A percentile compares a stretch with the other conserved stretches of the same genome.
Conservation (phyloP, 2,329 filamentous ascomycete genomes). For the Paracoccidioides lutzii region DNA sequence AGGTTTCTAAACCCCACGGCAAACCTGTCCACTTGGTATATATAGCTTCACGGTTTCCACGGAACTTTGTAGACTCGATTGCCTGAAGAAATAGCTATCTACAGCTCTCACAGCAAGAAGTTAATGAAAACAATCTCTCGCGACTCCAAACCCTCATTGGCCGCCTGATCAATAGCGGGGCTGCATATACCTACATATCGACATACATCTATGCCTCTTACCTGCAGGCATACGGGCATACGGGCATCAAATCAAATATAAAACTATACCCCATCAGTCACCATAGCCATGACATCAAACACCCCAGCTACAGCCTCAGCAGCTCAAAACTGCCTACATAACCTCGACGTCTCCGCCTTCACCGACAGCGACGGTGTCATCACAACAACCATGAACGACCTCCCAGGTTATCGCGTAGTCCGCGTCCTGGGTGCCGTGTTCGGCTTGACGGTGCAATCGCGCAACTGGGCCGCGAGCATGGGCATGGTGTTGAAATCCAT, state of each 20-base stretch:
- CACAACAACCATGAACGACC: constrained; percentile 51
- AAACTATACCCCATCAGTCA: not conserved
- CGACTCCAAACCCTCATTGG: not conserved
- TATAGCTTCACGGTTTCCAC: not conserved
- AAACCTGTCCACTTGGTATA: not conserved
- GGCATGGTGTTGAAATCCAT: constrained; percentile 45
- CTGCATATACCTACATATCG: too few relatives aligned
- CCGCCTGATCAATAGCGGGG: not conserved
- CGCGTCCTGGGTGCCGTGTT: constrained; percentile 47
- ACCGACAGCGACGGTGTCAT: constrained; percentile 50
- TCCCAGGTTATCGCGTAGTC: constrained; percentile 48
- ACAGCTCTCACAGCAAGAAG: not conserved
- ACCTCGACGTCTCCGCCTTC: constrained; percentile 24
- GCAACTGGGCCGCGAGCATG: constrained; percentile 46
- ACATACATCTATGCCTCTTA: too few relatives aligned
- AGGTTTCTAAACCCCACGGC: not conserved
- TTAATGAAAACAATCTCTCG: not conserved
- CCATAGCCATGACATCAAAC: not conserved
- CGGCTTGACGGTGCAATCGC: constrained; percentile 44
- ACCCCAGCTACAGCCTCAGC: not conserved
- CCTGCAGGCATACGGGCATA: too few relatives aligned
- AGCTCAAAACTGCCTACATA: not conserved
- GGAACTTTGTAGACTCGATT: not conserved
- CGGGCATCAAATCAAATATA: not conserved
- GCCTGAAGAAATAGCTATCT: not conserved